Evolutionary conservation across 306 rosid genomes (phyloP).

Genomic region (Alnus rubra): DNA sequence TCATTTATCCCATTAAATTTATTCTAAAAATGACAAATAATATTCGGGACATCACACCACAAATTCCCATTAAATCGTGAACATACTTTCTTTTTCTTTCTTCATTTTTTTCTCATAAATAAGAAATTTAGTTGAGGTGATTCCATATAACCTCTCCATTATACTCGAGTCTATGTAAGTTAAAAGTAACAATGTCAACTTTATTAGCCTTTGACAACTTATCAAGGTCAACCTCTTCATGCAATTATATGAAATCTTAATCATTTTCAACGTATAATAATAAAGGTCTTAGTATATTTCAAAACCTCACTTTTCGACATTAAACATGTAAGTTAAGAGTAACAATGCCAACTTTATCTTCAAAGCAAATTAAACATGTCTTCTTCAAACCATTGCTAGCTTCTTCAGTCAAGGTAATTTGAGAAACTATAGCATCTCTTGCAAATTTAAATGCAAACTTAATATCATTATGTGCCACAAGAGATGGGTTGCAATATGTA

Average conservation of each 20-base stretch:
- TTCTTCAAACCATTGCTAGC: constrained; percentile 21
- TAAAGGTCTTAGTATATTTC: constrained; percentile 24
- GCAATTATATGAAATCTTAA: constrained; percentile 37
- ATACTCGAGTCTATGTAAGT: no score
- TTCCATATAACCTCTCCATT: no score
- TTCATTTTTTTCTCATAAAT: no score
- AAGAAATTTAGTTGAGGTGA: no score
- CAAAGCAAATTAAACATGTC: constrained; percentile 46
- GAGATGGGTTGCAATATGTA: constrained; percentile 37
- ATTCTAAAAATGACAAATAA: no score
- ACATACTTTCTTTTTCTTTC: no score
- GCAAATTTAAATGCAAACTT: constrained; percentile 37
- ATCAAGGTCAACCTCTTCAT: constrained; percentile 11
- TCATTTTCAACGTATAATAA: background rate
- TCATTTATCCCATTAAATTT: no score
- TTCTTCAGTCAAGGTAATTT: constrained; percentile 31
- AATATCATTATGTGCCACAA: constrained; percentile 20
- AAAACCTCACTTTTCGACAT: constrained; percentile 48
- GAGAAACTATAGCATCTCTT: constrained; percentile 51
- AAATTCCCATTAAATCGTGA: no score
- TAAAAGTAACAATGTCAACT: no score
- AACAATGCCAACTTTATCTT: constrained; percentile 20
- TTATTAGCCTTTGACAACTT: no score
- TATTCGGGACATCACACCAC: no score
- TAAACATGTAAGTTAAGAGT: constrained; percentile 8